Percentiles rank a stretch among this genome's conserved stretches.
Evolutionary conservation across 805 yeast genomes (phyloP).

Genomic region (Ogataea nonfermentans): DNA sequence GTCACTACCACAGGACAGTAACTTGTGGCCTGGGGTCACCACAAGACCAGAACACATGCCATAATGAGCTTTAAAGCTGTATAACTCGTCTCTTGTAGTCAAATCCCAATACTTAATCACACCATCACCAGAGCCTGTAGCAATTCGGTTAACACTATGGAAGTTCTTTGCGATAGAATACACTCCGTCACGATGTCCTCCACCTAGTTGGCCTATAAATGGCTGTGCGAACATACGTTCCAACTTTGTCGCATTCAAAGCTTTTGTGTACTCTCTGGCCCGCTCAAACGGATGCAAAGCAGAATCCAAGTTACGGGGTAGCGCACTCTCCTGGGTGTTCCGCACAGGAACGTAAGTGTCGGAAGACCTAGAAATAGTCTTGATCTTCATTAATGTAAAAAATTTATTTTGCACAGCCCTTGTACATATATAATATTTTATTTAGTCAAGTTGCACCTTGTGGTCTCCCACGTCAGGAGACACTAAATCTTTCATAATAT

Average conservation of each 20-base stretch:
- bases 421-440: background rate
- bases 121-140: slow-evolving; percentile 96
- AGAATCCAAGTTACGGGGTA: slow-evolving; percentile 89
- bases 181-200: slow-evolving; percentile 94
- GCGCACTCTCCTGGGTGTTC: slow-evolving; percentile 81
- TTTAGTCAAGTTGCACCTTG: slow-evolving; percentile 20
- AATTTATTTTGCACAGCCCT: slow-evolving; percentile 11
- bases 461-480: slow-evolving; percentile 23
- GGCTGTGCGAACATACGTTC: slow-evolving; percentile 98
- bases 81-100: slow-evolving; percentile 70
- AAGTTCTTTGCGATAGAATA: slow-evolving; percentile 82
- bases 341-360: slow-evolving; percentile 92
- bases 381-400: slow-evolving; percentile 60
- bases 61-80: slow-evolving; percentile 82
- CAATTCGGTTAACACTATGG: slow-evolving; percentile 65
- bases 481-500: slow-evolving; percentile 11
- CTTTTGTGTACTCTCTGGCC: slow-evolving; percentile 94
- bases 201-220: slow-evolving; percentile 90
- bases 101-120: slow-evolving; percentile 91
- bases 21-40: slow-evolving; percentile 61
- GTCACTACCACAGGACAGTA: slow-evolving; percentile 86
- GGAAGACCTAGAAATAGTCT: slow-evolving; percentile 83
- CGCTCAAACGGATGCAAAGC: slow-evolving; percentile 96
- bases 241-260: slow-evolving; percentile 90
- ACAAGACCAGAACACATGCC: slow-evolving; percentile 85